Base-by-base conservation (phyloP, 2,329 filamentous ascomycete genomes). In the Trichoderma afroharzianum region DNA sequence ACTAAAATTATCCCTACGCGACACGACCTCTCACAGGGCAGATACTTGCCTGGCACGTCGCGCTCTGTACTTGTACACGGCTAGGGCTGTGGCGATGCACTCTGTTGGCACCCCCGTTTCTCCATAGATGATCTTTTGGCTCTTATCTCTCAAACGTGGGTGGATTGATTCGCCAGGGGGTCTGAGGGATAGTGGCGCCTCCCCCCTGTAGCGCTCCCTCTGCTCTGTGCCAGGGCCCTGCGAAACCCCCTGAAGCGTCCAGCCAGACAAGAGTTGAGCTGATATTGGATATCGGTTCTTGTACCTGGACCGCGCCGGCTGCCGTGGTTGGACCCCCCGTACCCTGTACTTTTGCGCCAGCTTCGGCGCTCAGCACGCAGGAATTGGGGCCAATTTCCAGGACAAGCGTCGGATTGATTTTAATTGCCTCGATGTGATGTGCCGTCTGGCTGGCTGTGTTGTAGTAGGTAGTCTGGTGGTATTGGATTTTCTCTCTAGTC, bases 101-200 rank as follows among this genome's bases (percentile, higher is more conserved):
- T 63, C 28, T 68, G 63, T 43, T 57, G 59, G 59, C 53, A 50
- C 59, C 63, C 55, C 53, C 32, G 9, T 26, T 26, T 14, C 28
- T 58, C 61, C 55, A 32, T 58, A 71, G 70, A 63, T 30, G 63
- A 71, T 70, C 71, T 72, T 59, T 59, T 70, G 47, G 63, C 66
- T 59, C 71, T 72, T 72, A 72, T 72, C 71, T 63, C 32, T 78
- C 63, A 74, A 77, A 80, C 79, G 79, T 80, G 79, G 78, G 77
- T 70, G 68, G 67, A 72, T 76, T 80, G 79, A 80, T 80, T 80
- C 78, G 79, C 62, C 73, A 77, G 59, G 74, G 75, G 74, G 73
- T 55, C 15, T 64, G 68, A 30, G 58, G 30, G 64, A 58, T 55
- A 55, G 50, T 59, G 53, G 47, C 64, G 39, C 39, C 64, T 58